Conservation (phyloP, 257 asterid genomes). For the Lycium ferocissimum region DNA sequence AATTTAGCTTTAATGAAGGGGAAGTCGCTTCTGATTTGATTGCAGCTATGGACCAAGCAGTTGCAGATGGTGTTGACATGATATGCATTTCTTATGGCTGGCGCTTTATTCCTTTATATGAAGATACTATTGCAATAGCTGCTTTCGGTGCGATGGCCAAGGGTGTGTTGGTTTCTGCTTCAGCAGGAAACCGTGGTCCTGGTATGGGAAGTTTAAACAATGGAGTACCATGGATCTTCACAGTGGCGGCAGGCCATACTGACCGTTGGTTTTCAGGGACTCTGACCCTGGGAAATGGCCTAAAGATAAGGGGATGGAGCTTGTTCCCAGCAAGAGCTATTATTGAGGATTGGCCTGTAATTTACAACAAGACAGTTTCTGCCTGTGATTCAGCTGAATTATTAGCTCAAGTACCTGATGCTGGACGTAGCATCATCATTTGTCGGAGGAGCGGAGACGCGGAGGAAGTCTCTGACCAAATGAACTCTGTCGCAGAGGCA, state of each 20-base stretch:
- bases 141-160: conserved; percentile 58
- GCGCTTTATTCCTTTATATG: conserved; percentile 7
- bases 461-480: conserved; percentile 28
- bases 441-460: conserved; percentile 25
- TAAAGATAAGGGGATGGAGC: conserved; percentile 40
- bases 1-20: conserved; percentile 33
- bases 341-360: conserved; percentile 34
- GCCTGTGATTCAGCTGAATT: conserved; percentile 38
- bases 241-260: conserved; percentile 45
- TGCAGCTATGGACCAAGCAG: conserved; percentile 43
- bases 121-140: conserved; percentile 47
- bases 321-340: conserved; percentile 47
- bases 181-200: conserved; percentile 42
- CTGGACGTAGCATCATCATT: conserved; percentile 32
- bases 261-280: conserved; percentile 45
- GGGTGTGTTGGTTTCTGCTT: conserved; percentile 48
- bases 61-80: conserved; percentile 35
- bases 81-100: conserved; percentile 27
- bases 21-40: conserved; percentile 35
- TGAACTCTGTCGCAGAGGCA: conserved; percentile 32
- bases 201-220: conserved; percentile 39
- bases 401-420: background rate
- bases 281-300: conserved; percentile 44
- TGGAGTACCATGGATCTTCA: conserved; percentile 55
- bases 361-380: conserved; percentile 44